Conservation (phyloP, 1,139 yeast species). For the Magnusiomyces tetraspermus region DNA sequence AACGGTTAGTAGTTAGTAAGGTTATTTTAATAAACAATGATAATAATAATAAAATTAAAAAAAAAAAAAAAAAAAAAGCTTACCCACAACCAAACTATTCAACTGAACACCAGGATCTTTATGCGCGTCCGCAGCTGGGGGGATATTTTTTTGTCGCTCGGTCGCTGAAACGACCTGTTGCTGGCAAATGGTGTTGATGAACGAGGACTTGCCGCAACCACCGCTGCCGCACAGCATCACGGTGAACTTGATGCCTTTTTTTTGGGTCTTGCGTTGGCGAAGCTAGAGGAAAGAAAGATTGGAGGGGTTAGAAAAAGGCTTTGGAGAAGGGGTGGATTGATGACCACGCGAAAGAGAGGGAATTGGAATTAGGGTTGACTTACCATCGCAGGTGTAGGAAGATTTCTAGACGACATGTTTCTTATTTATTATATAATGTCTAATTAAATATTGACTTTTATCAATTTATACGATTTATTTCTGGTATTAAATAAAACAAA, state of each 20-base stretch:
- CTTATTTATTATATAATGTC: too few species aligned
- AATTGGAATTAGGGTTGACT: not conserved
- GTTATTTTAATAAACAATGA: too few species aligned
- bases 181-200: conserved; percentile 81
- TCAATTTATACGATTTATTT: not conserved
- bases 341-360: not conserved
- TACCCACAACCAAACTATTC: conserved; percentile 38
- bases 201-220: conserved; percentile 79
- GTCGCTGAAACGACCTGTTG: conserved; percentile 55
- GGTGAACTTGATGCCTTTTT: conserved; percentile 77
- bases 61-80: not conserved
- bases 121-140: conserved; percentile 36
- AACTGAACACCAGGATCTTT: conserved; percentile 43
- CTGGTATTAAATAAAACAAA: too few species aligned
- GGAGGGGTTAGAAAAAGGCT: too few species aligned
- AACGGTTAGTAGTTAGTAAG: not conserved
- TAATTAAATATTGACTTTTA: too few species aligned
- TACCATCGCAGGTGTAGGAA: not conserved
- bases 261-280: conserved; percentile 63
- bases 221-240: conserved; percentile 71
- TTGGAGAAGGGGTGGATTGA: too few species aligned
- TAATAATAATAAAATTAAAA: not conserved
- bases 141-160: conserved; percentile 19
- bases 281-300: conserved; percentile 27
- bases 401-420: not conserved